Conservation (phyloP, 352 stramenopile genomes). For the Globisporangium spiculum region DNA sequence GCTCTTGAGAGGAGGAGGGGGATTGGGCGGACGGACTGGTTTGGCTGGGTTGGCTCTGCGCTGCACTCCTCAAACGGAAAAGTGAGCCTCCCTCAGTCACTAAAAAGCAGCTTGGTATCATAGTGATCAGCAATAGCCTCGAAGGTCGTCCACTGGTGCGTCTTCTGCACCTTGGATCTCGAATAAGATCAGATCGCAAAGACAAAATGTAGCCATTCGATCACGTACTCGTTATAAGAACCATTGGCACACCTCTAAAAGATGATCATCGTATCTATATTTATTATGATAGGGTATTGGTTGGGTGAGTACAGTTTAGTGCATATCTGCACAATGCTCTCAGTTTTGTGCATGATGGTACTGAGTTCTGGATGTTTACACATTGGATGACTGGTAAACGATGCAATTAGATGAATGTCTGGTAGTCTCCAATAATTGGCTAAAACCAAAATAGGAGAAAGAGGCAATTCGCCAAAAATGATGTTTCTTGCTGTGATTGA, state of each 20-base stretch:
- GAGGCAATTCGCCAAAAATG: not conserved
- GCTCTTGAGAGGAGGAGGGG: too few species aligned
- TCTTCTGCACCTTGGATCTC: not conserved
- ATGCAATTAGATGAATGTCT: too few species aligned
- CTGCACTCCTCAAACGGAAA: not conserved
- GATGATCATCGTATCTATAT: not conserved
- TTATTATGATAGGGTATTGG: too few species aligned
- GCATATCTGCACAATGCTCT: too few species aligned
- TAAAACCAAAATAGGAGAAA: not conserved
- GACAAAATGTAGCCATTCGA: not conserved
- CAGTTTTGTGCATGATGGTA: too few species aligned
- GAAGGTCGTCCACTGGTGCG: not conserved
- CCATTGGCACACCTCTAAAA: not conserved
- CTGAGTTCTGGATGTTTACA: too few species aligned
- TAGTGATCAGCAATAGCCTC: not conserved
- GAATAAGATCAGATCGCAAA: slow-evolving; percentile 4
- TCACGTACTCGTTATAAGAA: not conserved
- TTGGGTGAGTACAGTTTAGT: too few species aligned
- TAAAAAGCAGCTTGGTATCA: not conserved
- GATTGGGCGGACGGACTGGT: not conserved
- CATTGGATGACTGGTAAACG: too few species aligned
- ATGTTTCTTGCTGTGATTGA: not conserved
- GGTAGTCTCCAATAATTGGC: not conserved
- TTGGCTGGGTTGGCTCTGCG: not conserved
- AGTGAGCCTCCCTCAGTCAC: not conserved